Conservation (phyloP, 2,329 filamentous ascomycete species). For the Cadophora malorum region DNA sequence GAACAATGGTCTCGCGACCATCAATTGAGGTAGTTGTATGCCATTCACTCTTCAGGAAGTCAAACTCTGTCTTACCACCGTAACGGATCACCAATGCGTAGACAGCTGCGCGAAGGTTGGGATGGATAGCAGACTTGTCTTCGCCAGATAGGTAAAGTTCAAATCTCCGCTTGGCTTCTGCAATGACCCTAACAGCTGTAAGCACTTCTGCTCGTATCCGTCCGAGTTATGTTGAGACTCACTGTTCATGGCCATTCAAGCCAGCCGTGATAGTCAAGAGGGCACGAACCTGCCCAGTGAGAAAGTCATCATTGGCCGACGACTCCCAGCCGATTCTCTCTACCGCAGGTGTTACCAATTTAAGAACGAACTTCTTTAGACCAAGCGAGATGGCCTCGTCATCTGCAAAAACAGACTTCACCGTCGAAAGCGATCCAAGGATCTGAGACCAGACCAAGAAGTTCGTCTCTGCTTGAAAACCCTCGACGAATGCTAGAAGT, state of each 20-base stretch:
- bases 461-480: conserved; percentile 81
- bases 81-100: conserved; percentile 82
- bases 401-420: conserved; percentile 85
- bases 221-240: conserved; percentile 44
- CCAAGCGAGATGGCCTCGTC: conserved; percentile 74
- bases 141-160: conserved; percentile 73
- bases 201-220: neutral
- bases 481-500: conserved; percentile 82
- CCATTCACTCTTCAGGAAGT: conserved; percentile 85
- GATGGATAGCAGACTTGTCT: conserved; percentile 73
- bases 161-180: conserved; percentile 81
- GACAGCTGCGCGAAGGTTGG: conserved; percentile 79
- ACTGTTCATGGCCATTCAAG: conserved; percentile 76
- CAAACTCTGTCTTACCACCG: conserved; percentile 71
- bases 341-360: conserved; percentile 76
- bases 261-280: conserved; percentile 79
- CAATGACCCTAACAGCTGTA: conserved; percentile 60
- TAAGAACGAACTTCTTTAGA: conserved; percentile 79
- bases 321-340: conserved; percentile 88
- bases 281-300: conserved; percentile 82
- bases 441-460: conserved; percentile 92
- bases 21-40: conserved; percentile 83
- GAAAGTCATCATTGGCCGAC: conserved; percentile 77
- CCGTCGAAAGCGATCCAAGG: conserved; percentile 73
- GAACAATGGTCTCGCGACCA: conserved; percentile 85